A percentile compares a stretch with the other conserved stretches of the same genome.
Evolutionary conservation across 495 filamentous ascomycete species (phyloP).

Genomic region (Penicillium mononematosum): DNA sequence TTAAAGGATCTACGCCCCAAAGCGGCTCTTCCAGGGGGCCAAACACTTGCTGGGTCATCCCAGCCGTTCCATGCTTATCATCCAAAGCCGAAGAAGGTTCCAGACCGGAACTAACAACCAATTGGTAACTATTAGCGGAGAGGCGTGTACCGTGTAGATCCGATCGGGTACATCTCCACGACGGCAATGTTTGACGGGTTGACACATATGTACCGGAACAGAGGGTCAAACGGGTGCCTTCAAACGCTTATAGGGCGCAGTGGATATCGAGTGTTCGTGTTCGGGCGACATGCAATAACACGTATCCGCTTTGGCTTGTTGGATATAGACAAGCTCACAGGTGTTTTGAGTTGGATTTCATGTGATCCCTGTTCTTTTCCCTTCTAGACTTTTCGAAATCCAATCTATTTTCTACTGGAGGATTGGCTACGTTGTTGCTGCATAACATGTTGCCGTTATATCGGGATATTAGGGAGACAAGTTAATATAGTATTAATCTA

Average conservation of each 20-base stretch:
- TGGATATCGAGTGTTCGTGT: slow-evolving; percentile 3
- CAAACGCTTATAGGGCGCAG: not conserved
- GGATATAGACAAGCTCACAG: slow-evolving; percentile 1
- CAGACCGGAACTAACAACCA: not conserved
- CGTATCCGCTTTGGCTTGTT: not conserved
- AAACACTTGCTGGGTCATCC: not conserved
- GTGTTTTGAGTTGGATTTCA: not conserved
- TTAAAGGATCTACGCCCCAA: slow-evolving; percentile 14
- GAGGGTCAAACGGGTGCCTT: not conserved
- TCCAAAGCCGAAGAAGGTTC: not conserved
- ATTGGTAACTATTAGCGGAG: not conserved
- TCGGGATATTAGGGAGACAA: slow-evolving; percentile 3
- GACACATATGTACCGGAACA: not conserved
- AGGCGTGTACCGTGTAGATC: not conserved
- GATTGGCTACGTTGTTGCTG: not conserved
- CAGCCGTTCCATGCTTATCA: slow-evolving; percentile 6
- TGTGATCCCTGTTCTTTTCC: not conserved
- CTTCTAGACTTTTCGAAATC: not conserved
- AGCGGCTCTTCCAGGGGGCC: slow-evolving; percentile 1
- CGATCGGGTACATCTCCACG: not conserved
- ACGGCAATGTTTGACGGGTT: not conserved
- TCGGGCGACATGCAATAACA: not conserved
- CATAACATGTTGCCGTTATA: not conserved
- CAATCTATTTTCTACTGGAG: not conserved
- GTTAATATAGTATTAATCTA: slow-evolving; percentile 1